Conservation (phyloP, 1,284 basidiomycete genomes). For the Hymenochaete sp. region DNA sequence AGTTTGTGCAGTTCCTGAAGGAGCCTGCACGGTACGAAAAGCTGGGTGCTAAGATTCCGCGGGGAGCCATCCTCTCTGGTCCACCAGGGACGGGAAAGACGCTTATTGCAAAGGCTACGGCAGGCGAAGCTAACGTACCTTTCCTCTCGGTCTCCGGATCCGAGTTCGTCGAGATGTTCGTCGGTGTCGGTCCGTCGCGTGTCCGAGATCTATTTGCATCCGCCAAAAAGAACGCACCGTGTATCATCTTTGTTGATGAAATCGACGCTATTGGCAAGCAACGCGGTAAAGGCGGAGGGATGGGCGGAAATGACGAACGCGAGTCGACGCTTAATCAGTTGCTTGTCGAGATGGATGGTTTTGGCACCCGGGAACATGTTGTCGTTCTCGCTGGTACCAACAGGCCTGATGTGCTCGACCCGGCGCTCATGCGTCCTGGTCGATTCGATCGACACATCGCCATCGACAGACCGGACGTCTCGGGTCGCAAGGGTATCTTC, state of each 20-base stretch:
- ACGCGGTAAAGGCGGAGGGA: constrained; percentile 78
- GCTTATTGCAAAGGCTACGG: constrained; percentile 94
- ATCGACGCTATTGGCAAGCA: constrained; percentile 98
- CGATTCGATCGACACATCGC: constrained; percentile 97
- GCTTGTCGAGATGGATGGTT: constrained; percentile 99
- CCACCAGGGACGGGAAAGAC: constrained; percentile 99
- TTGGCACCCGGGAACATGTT: constrained; percentile 91
- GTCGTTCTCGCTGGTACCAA: constrained; percentile 97
- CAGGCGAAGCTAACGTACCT: constrained; percentile 94
- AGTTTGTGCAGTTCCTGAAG: constrained; percentile 99
- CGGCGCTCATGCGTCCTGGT: constrained; percentile 92
- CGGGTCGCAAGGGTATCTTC: constrained; percentile 91
- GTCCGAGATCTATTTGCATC: constrained; percentile 96
- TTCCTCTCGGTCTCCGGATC: constrained; percentile 98
- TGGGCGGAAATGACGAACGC: constrained; percentile 96
- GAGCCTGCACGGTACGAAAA: constrained; percentile 92
- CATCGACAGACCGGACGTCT: constrained; percentile 92
- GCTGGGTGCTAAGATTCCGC: constrained; percentile 96
- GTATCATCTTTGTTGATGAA: constrained; percentile 97
- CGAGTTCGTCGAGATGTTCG: constrained; percentile 99
- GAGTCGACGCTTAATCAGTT: constrained; percentile 98
- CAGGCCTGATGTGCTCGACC: constrained; percentile 91
- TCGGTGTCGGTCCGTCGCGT: constrained; percentile 95
- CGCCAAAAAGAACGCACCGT: constrained; percentile 96
- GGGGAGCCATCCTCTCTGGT: constrained; percentile 95